Evolutionary conservation across 208 protist species (phyloP).

Genomic region (Angomonas deanei): DNA sequence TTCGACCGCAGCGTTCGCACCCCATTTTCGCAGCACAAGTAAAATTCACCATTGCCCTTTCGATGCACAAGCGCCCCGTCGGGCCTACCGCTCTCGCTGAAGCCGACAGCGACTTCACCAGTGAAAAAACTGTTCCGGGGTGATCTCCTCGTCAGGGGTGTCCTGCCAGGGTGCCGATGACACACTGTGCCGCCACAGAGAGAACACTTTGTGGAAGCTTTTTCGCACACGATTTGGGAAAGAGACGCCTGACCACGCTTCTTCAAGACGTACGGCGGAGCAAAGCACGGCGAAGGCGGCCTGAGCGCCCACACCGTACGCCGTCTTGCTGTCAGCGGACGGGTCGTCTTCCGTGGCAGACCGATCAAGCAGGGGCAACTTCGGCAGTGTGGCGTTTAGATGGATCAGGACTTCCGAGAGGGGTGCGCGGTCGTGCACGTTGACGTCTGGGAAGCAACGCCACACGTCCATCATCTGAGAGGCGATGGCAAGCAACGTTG

Average conservation of each 20-base stretch:
- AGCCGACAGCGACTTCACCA: neutral
- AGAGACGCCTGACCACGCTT: conserved; percentile 44
- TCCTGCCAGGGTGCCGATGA: no score
- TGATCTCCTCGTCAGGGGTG: neutral
- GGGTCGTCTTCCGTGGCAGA: no score
- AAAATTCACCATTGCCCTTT: conserved; percentile 17
- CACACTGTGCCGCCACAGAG: conserved; percentile 32
- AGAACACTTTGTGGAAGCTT: conserved; percentile 40
- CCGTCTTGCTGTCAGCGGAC: no score
- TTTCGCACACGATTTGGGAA: conserved; percentile 28
- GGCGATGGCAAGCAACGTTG: conserved; percentile 52
- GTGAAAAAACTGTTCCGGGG: neutral
- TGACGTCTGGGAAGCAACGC: conserved; percentile 36
- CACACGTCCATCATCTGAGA: conserved; percentile 61
- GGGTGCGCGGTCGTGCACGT: conserved; percentile 54
- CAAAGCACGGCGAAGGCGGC: no score
- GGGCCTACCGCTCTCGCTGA: neutral
- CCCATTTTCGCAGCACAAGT: conserved; percentile 21
- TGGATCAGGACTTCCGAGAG: conserved; percentile 68
- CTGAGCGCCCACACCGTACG: no score
- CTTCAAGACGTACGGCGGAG: conserved; percentile 50
- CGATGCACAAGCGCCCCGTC: neutral
- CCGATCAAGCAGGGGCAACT: conserved; percentile 33
- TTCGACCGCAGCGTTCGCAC: conserved; percentile 45
- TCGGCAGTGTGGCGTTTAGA: conserved; percentile 53